Evolutionary conservation across 306 rosid species (phyloP).

Genomic region (Bauhinia variegata): DNA sequence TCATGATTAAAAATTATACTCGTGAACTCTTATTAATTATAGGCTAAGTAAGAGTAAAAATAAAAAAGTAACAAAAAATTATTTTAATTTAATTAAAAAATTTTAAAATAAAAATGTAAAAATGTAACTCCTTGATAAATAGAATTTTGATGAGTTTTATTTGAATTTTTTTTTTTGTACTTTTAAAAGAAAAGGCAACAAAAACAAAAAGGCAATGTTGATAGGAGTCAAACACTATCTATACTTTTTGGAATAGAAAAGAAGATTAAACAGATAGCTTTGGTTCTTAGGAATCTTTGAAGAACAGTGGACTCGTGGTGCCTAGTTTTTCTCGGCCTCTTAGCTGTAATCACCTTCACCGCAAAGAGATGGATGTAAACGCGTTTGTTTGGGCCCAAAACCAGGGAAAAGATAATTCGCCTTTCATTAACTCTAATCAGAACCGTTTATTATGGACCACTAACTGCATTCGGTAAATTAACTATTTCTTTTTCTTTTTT

Average conservation of each 20-base stretch:
- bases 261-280: neutral
- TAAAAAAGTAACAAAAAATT: too few relatives aligned
- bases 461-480: too few relatives aligned
- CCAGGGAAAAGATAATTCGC: neutral
- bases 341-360: slow-evolving; percentile 39
- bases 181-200: neutral
- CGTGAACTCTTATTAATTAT: too few relatives aligned
- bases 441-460: too few relatives aligned
- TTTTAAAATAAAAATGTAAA: too few relatives aligned
- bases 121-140: too few relatives aligned
- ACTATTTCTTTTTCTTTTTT: too few relatives aligned
- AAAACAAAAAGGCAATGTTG: neutral
- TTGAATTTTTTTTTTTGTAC: too few relatives aligned
- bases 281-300: neutral
- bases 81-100: too few relatives aligned
- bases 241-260: slow-evolving; percentile 8
- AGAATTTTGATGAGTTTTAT: too few relatives aligned
- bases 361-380: slow-evolving; percentile 30
- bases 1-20: too few relatives aligned
- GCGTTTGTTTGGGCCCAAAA: slow-evolving; percentile 46
- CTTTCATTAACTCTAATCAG: neutral
- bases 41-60: too few relatives aligned
- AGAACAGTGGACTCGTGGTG: slow-evolving; percentile 5
- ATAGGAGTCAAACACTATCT: neutral
- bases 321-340: slow-evolving; percentile 17